These are phyloP conservation scores for Rugonectria rugulosa DNA, from an alignment of 2,329 filamentous ascomycete species.

Conservation along the genomic window DNA sequence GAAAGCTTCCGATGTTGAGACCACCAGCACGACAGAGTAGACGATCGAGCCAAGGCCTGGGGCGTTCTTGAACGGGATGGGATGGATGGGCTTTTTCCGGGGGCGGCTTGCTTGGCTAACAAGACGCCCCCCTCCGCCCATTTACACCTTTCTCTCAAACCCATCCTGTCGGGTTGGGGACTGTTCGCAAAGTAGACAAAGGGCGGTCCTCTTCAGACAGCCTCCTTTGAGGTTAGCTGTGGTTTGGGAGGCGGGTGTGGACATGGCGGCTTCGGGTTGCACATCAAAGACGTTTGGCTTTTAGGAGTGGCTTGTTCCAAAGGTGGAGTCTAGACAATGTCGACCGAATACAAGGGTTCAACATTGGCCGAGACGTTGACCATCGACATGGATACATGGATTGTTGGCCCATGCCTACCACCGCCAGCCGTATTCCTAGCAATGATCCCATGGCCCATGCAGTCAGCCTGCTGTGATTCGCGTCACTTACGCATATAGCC, in stretches of 20 bases:
- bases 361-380: conserved; percentile 24
- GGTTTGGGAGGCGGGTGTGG: conserved; percentile 37
- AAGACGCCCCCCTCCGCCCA: conserved; percentile 29
- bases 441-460: conserved; percentile 25
- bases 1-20: conserved; percentile 24
- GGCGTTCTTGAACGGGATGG: too few species aligned
- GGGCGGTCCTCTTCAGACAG: conserved; percentile 35
- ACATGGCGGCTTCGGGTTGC: conserved; percentile 21
- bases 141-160: conserved; percentile 23
- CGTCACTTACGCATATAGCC: conserved; percentile 11
- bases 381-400: conserved; percentile 22
- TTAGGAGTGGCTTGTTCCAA: conserved; percentile 35
- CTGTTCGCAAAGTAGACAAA: conserved; percentile 32
- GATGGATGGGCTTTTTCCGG: conserved; percentile 31
- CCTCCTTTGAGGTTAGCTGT: conserved; percentile 34
- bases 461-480: conserved; percentile 27
- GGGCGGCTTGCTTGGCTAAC: conserved; percentile 29
- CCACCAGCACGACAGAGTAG: conserved; percentile 30
- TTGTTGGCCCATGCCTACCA: conserved; percentile 11
- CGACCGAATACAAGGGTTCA: conserved; percentile 28
- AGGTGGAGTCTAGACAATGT: conserved; percentile 26
- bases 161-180: conserved; percentile 27
- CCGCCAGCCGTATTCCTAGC: conserved; percentile 13
- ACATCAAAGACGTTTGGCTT: conserved; percentile 35
- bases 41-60: conserved; percentile 31